Conservation (phyloP, 2,329 filamentous ascomycete species). For the Beauveria scarabaeidicola region DNA sequence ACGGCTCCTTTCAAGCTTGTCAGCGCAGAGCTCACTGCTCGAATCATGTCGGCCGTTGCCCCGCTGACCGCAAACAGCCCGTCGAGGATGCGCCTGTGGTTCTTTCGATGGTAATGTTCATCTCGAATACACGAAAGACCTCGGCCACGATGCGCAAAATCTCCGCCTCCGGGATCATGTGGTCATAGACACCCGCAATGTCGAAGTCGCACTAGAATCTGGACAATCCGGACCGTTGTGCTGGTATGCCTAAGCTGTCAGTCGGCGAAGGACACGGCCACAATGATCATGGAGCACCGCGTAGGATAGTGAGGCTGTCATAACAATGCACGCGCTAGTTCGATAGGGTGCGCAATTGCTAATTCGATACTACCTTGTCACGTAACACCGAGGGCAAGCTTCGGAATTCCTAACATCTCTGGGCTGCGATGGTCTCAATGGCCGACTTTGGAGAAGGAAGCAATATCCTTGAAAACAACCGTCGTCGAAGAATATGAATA, state of each 20-base stretch:
- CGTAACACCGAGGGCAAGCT: not conserved
- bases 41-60: too few species aligned
- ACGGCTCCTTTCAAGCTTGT: too few species aligned
- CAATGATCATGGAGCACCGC: too few species aligned
- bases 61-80: constrained; percentile 84
- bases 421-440: not conserved
- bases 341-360: not conserved
- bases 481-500: not conserved
- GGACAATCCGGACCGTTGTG: not conserved
- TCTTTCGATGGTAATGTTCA: constrained; percentile 62
- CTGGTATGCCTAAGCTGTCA: not conserved
- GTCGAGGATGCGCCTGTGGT: constrained; percentile 81
- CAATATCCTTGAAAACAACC: not conserved
- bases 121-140: constrained; percentile 72
- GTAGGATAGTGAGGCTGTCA: too few species aligned
- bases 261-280: not conserved
- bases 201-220: constrained; percentile 78
- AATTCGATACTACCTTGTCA: not conserved
- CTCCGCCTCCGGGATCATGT: constrained; percentile 83
- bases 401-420: not conserved
- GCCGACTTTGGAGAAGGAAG: not conserved
- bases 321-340: too few species aligned
- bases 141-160: constrained; percentile 81
- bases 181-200: too few species aligned
- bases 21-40: too few species aligned